Evolutionary conservation across 139 green algal species (phyloP), one percentile per base, ranked within the genome.

Genomic region (Spirogloea muscicola): DNA sequence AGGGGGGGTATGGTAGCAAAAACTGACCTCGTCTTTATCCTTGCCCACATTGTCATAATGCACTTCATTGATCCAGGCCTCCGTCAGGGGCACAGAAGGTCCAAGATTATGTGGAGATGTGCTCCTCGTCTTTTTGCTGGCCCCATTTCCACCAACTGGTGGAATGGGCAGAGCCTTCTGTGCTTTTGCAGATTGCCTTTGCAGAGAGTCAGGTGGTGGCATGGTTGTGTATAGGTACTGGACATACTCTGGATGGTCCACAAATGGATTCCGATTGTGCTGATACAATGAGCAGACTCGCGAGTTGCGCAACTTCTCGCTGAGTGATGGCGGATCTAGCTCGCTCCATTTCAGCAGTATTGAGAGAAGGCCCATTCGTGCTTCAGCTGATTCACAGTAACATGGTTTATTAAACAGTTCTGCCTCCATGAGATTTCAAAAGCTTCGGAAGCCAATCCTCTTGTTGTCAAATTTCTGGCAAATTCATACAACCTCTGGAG

Each of bases 231-330:
- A n/a, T n/a, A n/a, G n/a, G n/a, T n/a, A n/a, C n/a, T n/a, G n/a
- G 18, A 55, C 71, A 25, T 43, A 72, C 71, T 79, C 71, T 1
- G 71, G 71, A 27, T 72, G 71, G 44, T 79, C 71, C 2, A 79
- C 59, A 21, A 79, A 79, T 27, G 71, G 71, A n/a, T 79, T 79
- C 41, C 71, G 71, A 21, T 79, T 79, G 58, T 79, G 58, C 64
- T 79, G 71, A 49, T 60, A 79, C 10, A 79, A 36, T 2, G 58
- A 64, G 58, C 71, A 79, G 46, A 79, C 71, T 4, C 71, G 71
- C 18, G 42, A 21, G 38, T 79, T 79, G 34, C 71, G 59, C 58
- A 72, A 31, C 38, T n/a, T 3, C 59, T 79, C 71, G 2, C 5
- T 36, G 2, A 43, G 36, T 3, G 41, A 63, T 1, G 59, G 58